Base-by-base conservation (phyloP, 208 protist species). In the Acanthamoeba healyi region DNA sequence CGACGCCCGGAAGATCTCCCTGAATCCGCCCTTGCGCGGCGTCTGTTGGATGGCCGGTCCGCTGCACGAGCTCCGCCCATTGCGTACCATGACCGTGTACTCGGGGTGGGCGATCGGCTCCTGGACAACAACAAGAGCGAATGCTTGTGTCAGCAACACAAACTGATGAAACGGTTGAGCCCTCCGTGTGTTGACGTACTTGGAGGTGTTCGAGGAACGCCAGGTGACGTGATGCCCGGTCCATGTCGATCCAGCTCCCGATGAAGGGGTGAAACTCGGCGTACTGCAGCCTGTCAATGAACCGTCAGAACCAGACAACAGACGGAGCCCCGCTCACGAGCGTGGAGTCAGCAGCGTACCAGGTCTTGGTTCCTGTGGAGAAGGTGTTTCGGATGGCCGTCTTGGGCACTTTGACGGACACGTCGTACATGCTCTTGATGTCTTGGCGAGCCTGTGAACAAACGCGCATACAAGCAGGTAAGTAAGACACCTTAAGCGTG, bases 51-150 rank as follows among this genome's bases (percentile, higher is more conserved):
- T 72, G 34, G 49, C 24, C 10, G 84, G 84, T 26, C 42, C 26
- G 19, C 49, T 14, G 19, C 38, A 46, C 29, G 84, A 36, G 26
- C 38, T 72, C 22, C 84, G 84, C 26, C 84, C 84, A 38, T 91
- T 91, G 49, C 84, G 84, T 24, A 91, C 56, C 84, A 91, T 72
- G 24, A 72, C 84, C 40, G 56, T 72, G 40, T 91, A 91, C 58
- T 51, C 38, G 24, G 84, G 84, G 40, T 91, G 84, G 12, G 67
- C 84, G 0, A 51, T n/a, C 17, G 42, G 49, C 19, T 54, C 49
- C 46, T 86, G 44, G 19, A 51, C 12, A n/a, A n/a, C n/a, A n/a
- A n/a, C n/a, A n/a, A n/a, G n/a, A n/a, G n/a, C n/a, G n/a, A n/a
- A n/a, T n/a, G n/a, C n/a, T n/a, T n/a, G n/a, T n/a, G n/a, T n/a